Percentiles rank a stretch among this genome's conserved stretches.
These are phyloP conservation scores for Cercospora janseana DNA, from an alignment of 2,329 filamentous ascomycete genomes.

Conservation along the genomic window DNA sequence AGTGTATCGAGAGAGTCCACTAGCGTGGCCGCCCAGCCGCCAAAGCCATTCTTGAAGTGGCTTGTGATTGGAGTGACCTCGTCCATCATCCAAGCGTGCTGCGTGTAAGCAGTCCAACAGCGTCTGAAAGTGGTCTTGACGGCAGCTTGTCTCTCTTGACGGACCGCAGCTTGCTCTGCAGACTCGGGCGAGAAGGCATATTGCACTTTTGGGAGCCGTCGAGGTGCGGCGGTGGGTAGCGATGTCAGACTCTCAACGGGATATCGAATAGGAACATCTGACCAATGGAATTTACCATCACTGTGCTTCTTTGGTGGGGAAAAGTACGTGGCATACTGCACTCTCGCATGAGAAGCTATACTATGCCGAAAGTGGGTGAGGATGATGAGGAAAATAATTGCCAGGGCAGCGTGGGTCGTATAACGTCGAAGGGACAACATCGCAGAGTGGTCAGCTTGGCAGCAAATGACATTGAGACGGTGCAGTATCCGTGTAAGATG, in stretches of 20 bases:
- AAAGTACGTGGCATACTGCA: slow-evolving; percentile 23
- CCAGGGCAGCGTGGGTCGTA: slow-evolving; percentile 37
- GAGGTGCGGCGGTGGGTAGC: slow-evolving; percentile 41
- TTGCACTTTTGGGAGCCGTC: slow-evolving; percentile 45
- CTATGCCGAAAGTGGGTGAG: slow-evolving; percentile 39
- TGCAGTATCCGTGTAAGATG: no score
- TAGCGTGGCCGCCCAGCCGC: slow-evolving; percentile 49
- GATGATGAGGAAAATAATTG: slow-evolving; percentile 38
- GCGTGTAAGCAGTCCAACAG: slow-evolving; percentile 47
- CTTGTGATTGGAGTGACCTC: slow-evolving; percentile 49
- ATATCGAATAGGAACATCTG: slow-evolving; percentile 42
- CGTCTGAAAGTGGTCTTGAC: slow-evolving; percentile 46
- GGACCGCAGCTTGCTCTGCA: slow-evolving; percentile 34
- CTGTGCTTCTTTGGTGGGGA: slow-evolving; percentile 14
- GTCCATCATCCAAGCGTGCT: slow-evolving; percentile 50
- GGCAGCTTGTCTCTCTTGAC: slow-evolving; percentile 38
- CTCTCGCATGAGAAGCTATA: slow-evolving; percentile 21
- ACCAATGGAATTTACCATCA: slow-evolving; percentile 41
- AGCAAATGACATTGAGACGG: neutral
- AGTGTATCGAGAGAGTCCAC: slow-evolving; percentile 31
- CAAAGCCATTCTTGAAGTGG: slow-evolving; percentile 43
- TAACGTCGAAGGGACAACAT: slow-evolving; percentile 45
- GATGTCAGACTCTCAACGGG: slow-evolving; percentile 39
- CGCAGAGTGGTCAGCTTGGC: neutral
- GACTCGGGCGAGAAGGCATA: slow-evolving; percentile 41